Evolutionary conservation across 2,329 filamentous ascomycete species (phyloP).

Genomic region (Cladosporium oxysporum): DNA sequence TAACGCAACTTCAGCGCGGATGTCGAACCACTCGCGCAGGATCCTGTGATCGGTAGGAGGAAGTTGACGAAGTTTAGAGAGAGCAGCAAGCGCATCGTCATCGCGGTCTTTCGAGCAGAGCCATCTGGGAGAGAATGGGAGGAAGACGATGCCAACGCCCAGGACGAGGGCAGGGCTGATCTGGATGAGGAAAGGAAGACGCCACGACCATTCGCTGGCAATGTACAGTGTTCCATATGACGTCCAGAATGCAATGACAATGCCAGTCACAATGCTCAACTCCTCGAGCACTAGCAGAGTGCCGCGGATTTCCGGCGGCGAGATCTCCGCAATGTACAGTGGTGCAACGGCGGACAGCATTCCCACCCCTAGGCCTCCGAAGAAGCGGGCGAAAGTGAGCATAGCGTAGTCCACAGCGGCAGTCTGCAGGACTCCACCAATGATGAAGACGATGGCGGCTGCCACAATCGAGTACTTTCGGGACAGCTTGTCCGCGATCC

Average conservation of each 20-base stretch:
- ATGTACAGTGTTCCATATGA: constrained; percentile 57
- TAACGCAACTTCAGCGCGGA: constrained; percentile 56
- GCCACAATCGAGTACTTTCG: constrained; percentile 47
- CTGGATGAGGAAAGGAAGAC: constrained; percentile 52
- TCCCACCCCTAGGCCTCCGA: constrained; percentile 38
- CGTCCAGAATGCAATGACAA: constrained; percentile 57
- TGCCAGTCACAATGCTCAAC: constrained; percentile 50
- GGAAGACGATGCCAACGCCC: constrained; percentile 36
- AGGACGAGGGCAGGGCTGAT: constrained; percentile 40
- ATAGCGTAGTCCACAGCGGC: constrained; percentile 34
- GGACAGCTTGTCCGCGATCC: constrained; percentile 45
- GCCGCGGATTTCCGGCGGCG: constrained; percentile 43
- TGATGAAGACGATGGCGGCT: constrained; percentile 44
- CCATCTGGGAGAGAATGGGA: constrained; percentile 41
- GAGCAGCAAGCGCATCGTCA: constrained; percentile 33
- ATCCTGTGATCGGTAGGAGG: constrained; percentile 53
- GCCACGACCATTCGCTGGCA: constrained; percentile 49
- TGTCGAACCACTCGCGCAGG: constrained; percentile 54
- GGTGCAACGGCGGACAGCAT: constrained; percentile 41
- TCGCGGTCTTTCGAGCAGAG: constrained; percentile 35
- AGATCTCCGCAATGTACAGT: constrained; percentile 40
- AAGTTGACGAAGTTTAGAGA: constrained; percentile 40
- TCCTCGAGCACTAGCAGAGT: constrained; percentile 51
- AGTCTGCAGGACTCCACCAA: constrained; percentile 48
- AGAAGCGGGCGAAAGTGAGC: constrained; percentile 35